Percentiles rank a stretch among this genome's conserved stretches.
These are phyloP conservation scores for Aspergillus fumigatiaffinis DNA, from an alignment of 2,329 filamentous ascomycete species.

Conservation along the genomic window DNA sequence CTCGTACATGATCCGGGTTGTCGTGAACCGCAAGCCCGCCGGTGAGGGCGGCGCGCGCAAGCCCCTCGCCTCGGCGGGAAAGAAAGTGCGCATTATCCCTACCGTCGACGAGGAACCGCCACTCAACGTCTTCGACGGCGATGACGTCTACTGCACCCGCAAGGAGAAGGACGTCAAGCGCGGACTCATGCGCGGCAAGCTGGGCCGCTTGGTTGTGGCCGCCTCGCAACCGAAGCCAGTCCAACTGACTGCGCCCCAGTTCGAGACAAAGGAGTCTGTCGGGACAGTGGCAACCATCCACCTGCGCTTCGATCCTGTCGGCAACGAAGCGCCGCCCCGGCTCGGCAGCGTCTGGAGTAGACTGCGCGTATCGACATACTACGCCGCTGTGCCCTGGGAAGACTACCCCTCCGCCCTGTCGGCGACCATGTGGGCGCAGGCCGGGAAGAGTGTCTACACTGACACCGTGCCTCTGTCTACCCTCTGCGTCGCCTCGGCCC, in stretches of 20 bases:
- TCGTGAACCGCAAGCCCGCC: conserved; percentile 27
- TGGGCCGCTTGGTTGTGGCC: conserved; percentile 56
- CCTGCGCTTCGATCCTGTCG: conserved; percentile 58
- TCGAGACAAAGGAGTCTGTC: conserved; percentile 37
- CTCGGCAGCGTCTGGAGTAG: conserved; percentile 52
- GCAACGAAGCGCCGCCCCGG: conserved; percentile 50
- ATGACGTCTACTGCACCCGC: conserved; percentile 49
- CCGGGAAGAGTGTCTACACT: conserved; percentile 49
- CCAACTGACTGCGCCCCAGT: conserved; percentile 43
- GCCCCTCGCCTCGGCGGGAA: conserved; percentile 48
- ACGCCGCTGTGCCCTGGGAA: conserved; percentile 48
- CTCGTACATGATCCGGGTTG: conserved; percentile 52
- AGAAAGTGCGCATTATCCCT: conserved; percentile 59
- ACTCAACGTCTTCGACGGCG: conserved; percentile 46
- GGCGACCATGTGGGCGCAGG: conserved; percentile 37
- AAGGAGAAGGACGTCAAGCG: conserved; percentile 59
- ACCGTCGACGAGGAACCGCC: conserved; percentile 58
- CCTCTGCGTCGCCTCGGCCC: conserved; percentile 53
- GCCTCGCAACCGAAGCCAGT: conserved; percentile 57
- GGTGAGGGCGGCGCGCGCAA: conserved; percentile 19
- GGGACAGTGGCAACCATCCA: conserved; percentile 54
- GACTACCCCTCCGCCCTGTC: conserved; percentile 46
- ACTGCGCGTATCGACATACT: conserved; percentile 57
- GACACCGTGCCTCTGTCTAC: conserved; percentile 52
- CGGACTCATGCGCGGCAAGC: conserved; percentile 55